A percentile compares a stretch with the other conserved stretches of the same genome.
These are phyloP conservation scores for cucumber (Cucumis sativus) DNA, from an alignment of 306 rosid genomes.

Conservation along the genomic window DNA sequence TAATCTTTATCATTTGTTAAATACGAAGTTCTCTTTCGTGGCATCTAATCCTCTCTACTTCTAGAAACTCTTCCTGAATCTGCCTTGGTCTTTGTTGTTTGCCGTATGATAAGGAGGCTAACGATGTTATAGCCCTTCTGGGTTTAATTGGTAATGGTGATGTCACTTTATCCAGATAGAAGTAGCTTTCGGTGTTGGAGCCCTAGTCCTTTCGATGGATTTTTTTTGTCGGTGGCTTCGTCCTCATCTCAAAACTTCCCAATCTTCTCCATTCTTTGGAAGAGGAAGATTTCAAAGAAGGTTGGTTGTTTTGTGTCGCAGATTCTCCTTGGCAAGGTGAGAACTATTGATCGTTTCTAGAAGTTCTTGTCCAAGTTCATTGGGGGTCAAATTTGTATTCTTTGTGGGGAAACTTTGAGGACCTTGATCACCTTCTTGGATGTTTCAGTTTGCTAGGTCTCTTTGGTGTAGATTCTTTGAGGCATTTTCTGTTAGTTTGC, in stretches of 20 bases:
- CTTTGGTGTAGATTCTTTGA: not conserved
- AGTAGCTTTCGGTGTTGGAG: not conserved
- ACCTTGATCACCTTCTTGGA: not conserved
- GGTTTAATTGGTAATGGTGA: not conserved
- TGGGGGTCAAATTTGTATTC: not conserved
- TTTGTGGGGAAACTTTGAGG: not conserved
- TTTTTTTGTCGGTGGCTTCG: not conserved
- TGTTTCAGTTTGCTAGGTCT: not conserved
- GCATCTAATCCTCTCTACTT: no score
- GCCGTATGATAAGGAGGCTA: not conserved
- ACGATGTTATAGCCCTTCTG: not conserved
- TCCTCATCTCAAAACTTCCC: not conserved
- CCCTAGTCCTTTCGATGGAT: not conserved
- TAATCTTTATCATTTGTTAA: no score
- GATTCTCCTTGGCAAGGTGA: not conserved
- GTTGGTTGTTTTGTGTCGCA: not conserved
- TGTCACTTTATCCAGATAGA: not conserved
- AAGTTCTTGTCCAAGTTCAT: not conserved
- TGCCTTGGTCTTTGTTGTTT: no score
- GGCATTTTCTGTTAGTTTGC: not conserved
- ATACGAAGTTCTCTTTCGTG: no score
- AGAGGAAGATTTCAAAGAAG: not conserved
- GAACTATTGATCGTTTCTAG: not conserved
- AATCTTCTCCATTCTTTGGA: not conserved
- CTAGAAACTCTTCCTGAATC: no score